Percentiles rank a stretch among this genome's conserved stretches.
Conservation (phyloP, 176 grass and related monocot species). For the Stipa capillata region DNA sequence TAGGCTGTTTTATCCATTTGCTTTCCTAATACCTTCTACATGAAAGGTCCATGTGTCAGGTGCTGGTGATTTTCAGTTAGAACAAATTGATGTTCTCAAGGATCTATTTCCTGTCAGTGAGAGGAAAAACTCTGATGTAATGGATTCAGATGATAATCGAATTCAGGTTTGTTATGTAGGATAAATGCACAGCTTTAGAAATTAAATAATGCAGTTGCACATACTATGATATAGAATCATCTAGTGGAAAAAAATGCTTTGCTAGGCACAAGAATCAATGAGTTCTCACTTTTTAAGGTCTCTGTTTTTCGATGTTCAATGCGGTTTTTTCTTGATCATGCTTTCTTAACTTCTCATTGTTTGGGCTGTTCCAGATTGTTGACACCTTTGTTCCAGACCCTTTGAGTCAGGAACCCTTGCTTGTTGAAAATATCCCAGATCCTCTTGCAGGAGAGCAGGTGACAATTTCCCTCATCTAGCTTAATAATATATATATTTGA, state of each 20-base stretch:
- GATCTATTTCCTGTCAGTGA: constrained; percentile 67
- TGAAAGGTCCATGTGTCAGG: constrained; percentile 86
- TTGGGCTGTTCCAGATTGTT: constrained; percentile 51
- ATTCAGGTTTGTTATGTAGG: constrained; percentile 53
- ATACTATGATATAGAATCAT: not conserved
- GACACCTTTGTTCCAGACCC: constrained; percentile 70
- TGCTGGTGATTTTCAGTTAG: constrained; percentile 80
- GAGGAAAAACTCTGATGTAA: constrained; percentile 56
- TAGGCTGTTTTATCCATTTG: constrained; percentile 1
- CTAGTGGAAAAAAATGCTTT: not conserved
- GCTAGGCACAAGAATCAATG: not conserved
- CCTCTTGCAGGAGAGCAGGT: constrained; percentile 94
- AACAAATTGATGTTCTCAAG: constrained; percentile 76
- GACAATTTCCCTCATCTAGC: not conserved
- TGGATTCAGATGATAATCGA: constrained; percentile 66
- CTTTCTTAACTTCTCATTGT: not conserved
- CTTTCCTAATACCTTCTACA: constrained; percentile 40
- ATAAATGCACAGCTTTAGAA: constrained; percentile 10
- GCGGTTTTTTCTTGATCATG: not conserved
- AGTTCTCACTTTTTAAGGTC: not conserved
- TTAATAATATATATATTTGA: not conserved
- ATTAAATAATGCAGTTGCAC: not conserved
- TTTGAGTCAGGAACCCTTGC: constrained; percentile 62
- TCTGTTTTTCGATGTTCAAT: not conserved
- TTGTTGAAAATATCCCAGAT: constrained; percentile 77